Base-by-base conservation (phyloP, 352 stramenopile genomes). In the Phytophthora litchii region DNA sequence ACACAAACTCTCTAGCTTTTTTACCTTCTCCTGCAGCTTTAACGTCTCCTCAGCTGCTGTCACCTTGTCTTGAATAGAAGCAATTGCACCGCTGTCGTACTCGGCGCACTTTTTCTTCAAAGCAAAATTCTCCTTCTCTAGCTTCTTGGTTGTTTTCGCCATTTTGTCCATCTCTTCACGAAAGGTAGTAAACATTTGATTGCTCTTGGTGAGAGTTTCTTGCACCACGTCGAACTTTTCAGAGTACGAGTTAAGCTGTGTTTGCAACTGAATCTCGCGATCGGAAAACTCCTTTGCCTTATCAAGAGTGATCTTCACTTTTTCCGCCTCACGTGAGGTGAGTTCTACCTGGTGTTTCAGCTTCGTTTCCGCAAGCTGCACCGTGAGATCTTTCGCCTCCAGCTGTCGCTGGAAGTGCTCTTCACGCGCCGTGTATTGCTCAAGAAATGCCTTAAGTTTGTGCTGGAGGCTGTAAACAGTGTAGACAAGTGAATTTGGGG, bases 131-230 rank as follows among this genome's bases (percentile, higher is more conserved):
- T 95, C 86, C 51, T 94, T 95, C 64, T 95, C 86, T 2, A 95
- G 61, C 36, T 88, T 88, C 58, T 93, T 93, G n/a, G 80, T 92
- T 14, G 86, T 76, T 67, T 95, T 95, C 29, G 74, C 69, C 84
- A 95, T 92, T 66, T 94, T 94, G 58, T 92, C 83, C 70, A 95
- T 94, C 47, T 95, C 86, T n/a, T 85, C 66, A 19, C 86, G 84
- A 59, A 94, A 89, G 3, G 78, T 90, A 5, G 71, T 72, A 47
- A 95, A 95, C 83, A 95, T 90, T 29, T 88, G 70, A 51, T 95
- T 93, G 67, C 84, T 95, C 55, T 94, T 92, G 14, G 73, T 78
- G 9, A 95, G 74, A 8, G 84, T 95, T 38, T 95, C 83, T 60
- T 95, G 84, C 6, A 94, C 84, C 8, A 87, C 70, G 31, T 92